Evolutionary conservation across 768 basidiomycete genomes (phyloP).

Genomic region (Clathrus columnatus): DNA sequence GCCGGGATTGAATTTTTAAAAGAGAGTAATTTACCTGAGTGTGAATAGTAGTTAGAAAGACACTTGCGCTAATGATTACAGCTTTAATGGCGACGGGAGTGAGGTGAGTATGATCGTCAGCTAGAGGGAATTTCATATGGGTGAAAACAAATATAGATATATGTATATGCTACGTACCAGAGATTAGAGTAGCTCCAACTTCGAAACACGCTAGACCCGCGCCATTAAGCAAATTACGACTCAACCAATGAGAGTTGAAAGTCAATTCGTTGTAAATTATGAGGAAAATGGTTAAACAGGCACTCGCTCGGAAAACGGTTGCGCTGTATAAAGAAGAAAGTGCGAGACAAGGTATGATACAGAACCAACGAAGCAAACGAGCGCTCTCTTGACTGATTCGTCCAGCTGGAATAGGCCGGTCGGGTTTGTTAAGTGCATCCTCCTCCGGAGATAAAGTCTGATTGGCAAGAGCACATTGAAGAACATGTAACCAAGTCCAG

Average conservation of each 20-base stretch:
- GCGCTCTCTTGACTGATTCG: conserved; percentile 31
- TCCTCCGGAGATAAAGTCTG: conserved; percentile 34
- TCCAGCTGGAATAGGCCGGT: conserved; percentile 36
- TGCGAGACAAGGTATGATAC: conserved; percentile 27
- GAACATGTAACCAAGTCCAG: conserved; percentile 39
- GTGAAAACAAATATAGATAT: not conserved
- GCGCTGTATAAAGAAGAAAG: conserved; percentile 26
- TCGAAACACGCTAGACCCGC: conserved; percentile 30
- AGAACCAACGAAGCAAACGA: conserved; percentile 27
- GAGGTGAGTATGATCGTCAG: not conserved
- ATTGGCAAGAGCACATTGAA: conserved; percentile 38
- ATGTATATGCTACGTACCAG: conserved; percentile 21
- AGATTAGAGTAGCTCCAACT: conserved; percentile 29
- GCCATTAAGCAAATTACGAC: conserved; percentile 30
- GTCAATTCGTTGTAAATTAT: conserved; percentile 32
- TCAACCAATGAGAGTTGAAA: conserved; percentile 29
- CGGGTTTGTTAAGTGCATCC: conserved; percentile 36
- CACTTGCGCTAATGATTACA: conserved; percentile 27
- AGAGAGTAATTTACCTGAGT: conserved; percentile 12
- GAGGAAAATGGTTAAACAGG: conserved; percentile 25
- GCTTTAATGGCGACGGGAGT: conserved; percentile 11
- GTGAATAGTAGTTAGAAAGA: conserved; percentile 39
- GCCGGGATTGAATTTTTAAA: too few species aligned
- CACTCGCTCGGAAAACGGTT: conserved; percentile 25
- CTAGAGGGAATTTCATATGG: not conserved